phyloP scores from a whole-genome alignment of 2,329 filamentous ascomycete genomes.

The Aureobasidium sp. region DNA sequence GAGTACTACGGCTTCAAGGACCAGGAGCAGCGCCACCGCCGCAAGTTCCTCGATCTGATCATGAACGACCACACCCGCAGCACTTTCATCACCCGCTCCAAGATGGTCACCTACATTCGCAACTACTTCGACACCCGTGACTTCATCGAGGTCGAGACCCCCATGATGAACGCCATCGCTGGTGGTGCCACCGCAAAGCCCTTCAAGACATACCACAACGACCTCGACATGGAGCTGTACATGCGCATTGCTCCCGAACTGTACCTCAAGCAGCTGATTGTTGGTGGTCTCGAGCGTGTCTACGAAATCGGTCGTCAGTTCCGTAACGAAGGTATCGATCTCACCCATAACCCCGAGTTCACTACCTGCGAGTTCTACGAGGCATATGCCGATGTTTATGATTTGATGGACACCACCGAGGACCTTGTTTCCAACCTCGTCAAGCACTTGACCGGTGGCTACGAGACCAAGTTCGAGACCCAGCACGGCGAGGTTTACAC shows the following conservation, averaged over 20 bases:
- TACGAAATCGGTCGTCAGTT: conserved; percentile 96
- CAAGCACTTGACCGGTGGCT: conserved; percentile 78
- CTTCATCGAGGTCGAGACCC: conserved; percentile 92
- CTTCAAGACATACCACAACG: conserved; percentile 94
- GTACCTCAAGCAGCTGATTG: conserved; percentile 92
- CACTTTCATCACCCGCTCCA: conserved; percentile 75
- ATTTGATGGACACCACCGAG: conserved; percentile 85
- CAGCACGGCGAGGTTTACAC: conserved; percentile 79
- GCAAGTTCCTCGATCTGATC: conserved; percentile 91
- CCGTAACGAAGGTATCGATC: conserved; percentile 83
- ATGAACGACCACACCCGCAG: conserved; percentile 87
- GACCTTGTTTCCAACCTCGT: conserved; percentile 86
- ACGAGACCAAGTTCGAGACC: conserved; percentile 79
- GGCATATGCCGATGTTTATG: conserved; percentile 78
- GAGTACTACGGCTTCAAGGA: conserved; percentile 96
- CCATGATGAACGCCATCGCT: conserved; percentile 94
- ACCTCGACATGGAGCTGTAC: conserved; percentile 87
- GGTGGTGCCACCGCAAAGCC: conserved; percentile 93
- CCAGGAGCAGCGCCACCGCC: conserved; percentile 84
- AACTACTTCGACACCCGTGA: conserved; percentile 75
- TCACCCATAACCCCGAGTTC: conserved; percentile 98
- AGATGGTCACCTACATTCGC: conserved; percentile 84
- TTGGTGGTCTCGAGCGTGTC: conserved; percentile 87
- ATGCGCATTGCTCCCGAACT: conserved; percentile 93
- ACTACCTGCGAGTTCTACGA: conserved; percentile 97